A percentile compares a stretch with the other conserved stretches of the same genome.
Evolutionary conservation across 163 green algal species (phyloP).

Genomic region (Chlamydomonas reinhardtii): DNA sequence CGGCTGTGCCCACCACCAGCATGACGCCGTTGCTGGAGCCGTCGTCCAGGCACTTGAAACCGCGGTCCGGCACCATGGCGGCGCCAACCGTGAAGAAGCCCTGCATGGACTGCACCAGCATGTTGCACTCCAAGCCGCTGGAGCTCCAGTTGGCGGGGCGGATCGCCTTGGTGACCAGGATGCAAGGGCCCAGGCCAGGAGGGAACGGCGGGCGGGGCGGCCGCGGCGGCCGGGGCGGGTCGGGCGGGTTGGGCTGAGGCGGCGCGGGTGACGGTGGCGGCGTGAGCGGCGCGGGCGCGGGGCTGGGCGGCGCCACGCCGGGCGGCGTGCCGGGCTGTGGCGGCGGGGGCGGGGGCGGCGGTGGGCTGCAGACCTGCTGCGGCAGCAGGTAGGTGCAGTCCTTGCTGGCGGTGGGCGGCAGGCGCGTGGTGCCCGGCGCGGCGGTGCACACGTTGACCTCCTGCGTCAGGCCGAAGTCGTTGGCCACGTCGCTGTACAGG

Average conservation of each 20-base stretch:
- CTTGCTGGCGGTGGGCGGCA: neutral
- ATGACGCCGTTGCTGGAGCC: constrained; percentile 29
- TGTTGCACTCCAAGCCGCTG: neutral
- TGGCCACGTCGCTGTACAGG: constrained; percentile 1
- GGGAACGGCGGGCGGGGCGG: constrained; percentile 31
- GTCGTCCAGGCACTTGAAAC: constrained; percentile 32
- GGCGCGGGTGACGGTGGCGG: constrained; percentile 12
- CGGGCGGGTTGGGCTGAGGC: constrained; percentile 8
- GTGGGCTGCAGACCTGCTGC: constrained; percentile 25
- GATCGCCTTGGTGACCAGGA: constrained; percentile 30
- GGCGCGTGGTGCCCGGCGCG: neutral
- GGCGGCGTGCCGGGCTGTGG: neutral
- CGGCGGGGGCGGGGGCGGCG: constrained; percentile 17
- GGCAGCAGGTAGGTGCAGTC: constrained; percentile 29
- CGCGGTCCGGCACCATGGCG: neutral
- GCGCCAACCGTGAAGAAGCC: constrained; percentile 20
- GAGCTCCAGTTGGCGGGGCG: constrained; percentile 26
- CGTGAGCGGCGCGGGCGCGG: neutral
- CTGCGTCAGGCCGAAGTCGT: neutral
- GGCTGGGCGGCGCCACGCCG: neutral
- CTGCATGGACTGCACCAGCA: constrained; percentile 3
- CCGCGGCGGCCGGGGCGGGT: constrained; percentile 15
- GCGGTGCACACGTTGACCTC: constrained; percentile 9
- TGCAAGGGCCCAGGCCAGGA: constrained; percentile 36
- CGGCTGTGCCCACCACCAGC: constrained; percentile 41